These are phyloP conservation scores for Termitomyces sp. DNA, from an alignment of 768 basidiomycete species.

Conservation along the genomic window DNA sequence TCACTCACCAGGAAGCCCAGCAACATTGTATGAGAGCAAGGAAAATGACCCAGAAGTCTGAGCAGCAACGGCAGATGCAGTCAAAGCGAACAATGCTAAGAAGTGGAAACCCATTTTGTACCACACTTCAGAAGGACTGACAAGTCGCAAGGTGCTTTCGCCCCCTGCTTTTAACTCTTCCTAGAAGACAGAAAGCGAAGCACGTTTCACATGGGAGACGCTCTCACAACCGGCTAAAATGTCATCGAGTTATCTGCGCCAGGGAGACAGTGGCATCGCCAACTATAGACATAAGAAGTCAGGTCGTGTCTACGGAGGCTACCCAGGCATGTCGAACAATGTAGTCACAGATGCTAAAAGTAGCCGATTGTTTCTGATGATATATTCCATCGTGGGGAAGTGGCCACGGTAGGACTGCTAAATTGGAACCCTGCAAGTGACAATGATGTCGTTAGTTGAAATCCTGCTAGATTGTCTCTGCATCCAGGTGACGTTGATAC, in stretches of 20 bases:
- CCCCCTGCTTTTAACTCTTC: conserved; percentile 1
- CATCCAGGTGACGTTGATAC: too few relatives aligned
- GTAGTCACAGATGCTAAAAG: neutral
- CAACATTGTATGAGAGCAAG: conserved; percentile 27
- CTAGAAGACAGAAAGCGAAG: neutral
- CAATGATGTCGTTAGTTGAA: neutral
- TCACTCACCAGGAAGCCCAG: conserved; percentile 25
- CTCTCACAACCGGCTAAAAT: neutral
- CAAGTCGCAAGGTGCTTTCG: neutral
- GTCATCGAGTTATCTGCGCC: neutral
- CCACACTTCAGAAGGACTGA: neutral
- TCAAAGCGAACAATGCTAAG: neutral
- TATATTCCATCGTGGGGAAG: neutral
- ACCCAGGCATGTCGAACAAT: neutral
- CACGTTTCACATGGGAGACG: neutral
- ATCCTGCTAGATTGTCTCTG: too few relatives aligned
- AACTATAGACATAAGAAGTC: neutral
- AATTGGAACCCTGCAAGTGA: neutral
- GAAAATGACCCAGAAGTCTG: conserved; percentile 20
- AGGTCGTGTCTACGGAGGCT: neutral
- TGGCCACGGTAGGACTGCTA: neutral
- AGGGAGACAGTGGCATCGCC: neutral
- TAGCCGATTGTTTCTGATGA: too few relatives aligned
- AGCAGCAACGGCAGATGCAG: conserved; percentile 7
- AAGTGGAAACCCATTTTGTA: neutral